Base-by-base conservation (phyloP, 768 basidiomycete genomes). In the Rhodosporidiobolus sp. region DNA sequence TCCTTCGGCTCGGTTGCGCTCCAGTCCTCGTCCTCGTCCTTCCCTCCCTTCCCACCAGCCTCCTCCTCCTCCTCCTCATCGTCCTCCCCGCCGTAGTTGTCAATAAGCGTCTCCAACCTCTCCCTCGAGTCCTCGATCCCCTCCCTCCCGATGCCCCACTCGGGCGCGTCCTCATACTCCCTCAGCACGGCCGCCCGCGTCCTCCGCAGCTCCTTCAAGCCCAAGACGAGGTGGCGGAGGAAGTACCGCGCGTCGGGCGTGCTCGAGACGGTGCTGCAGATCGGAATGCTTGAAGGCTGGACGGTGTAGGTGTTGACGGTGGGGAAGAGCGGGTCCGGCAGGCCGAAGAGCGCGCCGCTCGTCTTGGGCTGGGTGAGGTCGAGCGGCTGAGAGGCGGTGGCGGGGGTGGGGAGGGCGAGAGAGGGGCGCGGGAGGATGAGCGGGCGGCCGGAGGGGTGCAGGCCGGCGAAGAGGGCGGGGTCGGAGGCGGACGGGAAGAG, bases 81-180 rank as follows among this genome's bases (percentile, higher is more conserved):
- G 24, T 12, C 46, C 50, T 72, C 70, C 1, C 58, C 70, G 6
- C 57, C 55, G 45, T 62, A 69, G 12, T n/a, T 50, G 38, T 72
- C 70, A 38, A 28, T 38, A 35, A 76, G 17, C 34, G 55, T 64
- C 53, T 76, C 74, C 28, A 76, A 35, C 62, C 67, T 32, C 56
- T 72, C 70, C 17, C 54, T 34, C 16, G n/a, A 38, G 54, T 75
- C 74, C 30, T 56, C 45, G 4, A 71, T 4, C 9, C 74, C 74
- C 50, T 72, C 74, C 48, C 63, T 48, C 32, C 67, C 74, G 17
- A 75, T 5, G 14, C 66, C 74, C 35, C 35, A 71, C 70, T 75
- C 74, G 26, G 28, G 46, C 8, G 56, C 73, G 17, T 59, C 60
- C 34, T 72, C 70, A 12, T 63, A 72, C 68, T 76, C 74, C 14